These are phyloP conservation scores for Colletotrichum echinochloae DNA, from an alignment of 2,329 filamentous ascomycete genomes.

Conservation along the genomic window DNA sequence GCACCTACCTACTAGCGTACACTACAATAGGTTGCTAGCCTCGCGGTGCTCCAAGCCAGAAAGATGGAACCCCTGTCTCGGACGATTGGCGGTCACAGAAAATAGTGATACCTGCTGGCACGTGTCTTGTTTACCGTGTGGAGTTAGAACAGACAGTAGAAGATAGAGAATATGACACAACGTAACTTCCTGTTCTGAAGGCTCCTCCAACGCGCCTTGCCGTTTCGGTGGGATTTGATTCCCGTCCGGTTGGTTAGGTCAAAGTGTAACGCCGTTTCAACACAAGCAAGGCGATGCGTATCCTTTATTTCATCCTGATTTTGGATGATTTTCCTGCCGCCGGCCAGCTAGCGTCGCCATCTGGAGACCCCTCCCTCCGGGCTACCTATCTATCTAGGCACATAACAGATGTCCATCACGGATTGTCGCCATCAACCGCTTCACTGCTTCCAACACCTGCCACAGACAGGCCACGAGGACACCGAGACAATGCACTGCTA, in stretches of 20 bases:
- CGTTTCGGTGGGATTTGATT: constrained; percentile 7
- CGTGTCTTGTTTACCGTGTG: constrained; percentile 16
- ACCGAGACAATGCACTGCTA: not conserved
- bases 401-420: not conserved
- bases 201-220: not conserved
- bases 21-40: too few relatives aligned
- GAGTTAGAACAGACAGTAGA: not conserved
- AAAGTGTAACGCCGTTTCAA: constrained; percentile 1
- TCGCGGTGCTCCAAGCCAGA: not conserved
- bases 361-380: not conserved
- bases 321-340: not conserved
- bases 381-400: not conserved
- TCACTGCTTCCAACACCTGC: not conserved
- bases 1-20: too few relatives aligned
- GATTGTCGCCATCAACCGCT: not conserved
- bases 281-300: not conserved
- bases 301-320: not conserved
- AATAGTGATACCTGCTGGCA: not conserved
- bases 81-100: not conserved
- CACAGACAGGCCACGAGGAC: not conserved
- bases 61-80: not conserved
- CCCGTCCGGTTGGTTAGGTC: constrained; percentile 12
- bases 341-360: constrained; percentile 2
- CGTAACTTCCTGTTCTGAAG: not conserved
- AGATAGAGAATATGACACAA: not conserved